Conservation (phyloP, 2,329 filamentous ascomycete genomes). For the Beauveria bassiana region DNA sequence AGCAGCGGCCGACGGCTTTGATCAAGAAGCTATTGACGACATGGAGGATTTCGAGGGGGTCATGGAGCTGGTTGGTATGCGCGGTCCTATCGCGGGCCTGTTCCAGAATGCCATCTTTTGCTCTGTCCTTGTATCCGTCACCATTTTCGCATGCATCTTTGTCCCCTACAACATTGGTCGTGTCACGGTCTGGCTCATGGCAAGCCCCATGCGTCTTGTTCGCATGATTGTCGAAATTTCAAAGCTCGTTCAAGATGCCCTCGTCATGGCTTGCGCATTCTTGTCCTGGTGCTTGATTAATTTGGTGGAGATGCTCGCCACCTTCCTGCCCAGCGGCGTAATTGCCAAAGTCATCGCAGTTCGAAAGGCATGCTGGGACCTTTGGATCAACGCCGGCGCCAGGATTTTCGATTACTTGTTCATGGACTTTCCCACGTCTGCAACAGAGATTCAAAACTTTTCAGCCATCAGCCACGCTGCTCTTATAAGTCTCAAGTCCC, state of each 20-base stretch:
- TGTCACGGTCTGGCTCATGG: constrained; percentile 68
- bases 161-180: constrained; percentile 90
- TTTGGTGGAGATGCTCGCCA: constrained; percentile 29
- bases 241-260: constrained; percentile 72
- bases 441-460: constrained; percentile 65
- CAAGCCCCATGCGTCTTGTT: constrained; percentile 71
- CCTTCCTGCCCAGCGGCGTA: constrained; percentile 25
- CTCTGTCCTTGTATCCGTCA: constrained; percentile 78
- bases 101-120: constrained; percentile 96
- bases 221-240: constrained; percentile 63
- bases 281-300: constrained; percentile 36
- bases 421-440: constrained; percentile 42
- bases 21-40: constrained; percentile 71
- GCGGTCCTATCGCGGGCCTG: constrained; percentile 80
- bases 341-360: constrained; percentile 23
- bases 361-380: constrained; percentile 33
- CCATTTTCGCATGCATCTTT: constrained; percentile 79
- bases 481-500: constrained; percentile 50
- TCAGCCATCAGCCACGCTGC: constrained; percentile 69
- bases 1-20: constrained; percentile 46
- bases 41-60: constrained; percentile 94
- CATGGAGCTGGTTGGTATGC: constrained; percentile 93
- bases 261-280: constrained; percentile 56
- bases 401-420: constrained; percentile 44
- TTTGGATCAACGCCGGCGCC: constrained; percentile 35